Evolutionary conservation across 129 eudicot genomes (phyloP), one percentile per base, ranked within the genome.

Genomic region (Chrysanthemum seticuspe): DNA sequence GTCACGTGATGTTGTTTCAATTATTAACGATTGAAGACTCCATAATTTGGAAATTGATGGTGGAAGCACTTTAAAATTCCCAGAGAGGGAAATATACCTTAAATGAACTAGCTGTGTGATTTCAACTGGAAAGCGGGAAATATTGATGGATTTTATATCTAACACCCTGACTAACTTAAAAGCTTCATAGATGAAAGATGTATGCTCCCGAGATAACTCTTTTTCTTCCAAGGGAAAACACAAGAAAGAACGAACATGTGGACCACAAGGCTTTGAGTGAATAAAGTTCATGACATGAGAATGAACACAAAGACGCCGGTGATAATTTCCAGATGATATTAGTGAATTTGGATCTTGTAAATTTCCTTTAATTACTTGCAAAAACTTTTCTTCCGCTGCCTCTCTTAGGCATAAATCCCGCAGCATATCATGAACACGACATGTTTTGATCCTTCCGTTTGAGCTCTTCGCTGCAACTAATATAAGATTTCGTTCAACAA

Each of bases 231-330:
- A 45, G 2, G 81, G 62, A 54, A 87, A 83, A 58, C 86, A 83
- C 64, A 88, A 61, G 72, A 88, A 85, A 10, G 89, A 83, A 16
- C 96, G 96, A 40, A 84, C 88, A 12, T 79, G 91, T 16, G 86
- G 78, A 48, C 77, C 85, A 12, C 61, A 68, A 74, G 88, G 88
- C 82, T 69, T 83, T 6, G 87, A 78, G 57, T 70, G 68, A 36
- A 86, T 67, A 23, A 68, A 85, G 36, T 77, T 77, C 74, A 79
- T 70, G 44, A 83, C 81, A 52, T 81, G 78, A 0, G 87, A 88
- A 77, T 83, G 90, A 66, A 88, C 75, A 79, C 77, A 81, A 72
- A 83, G 80, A 12, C 85, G 88, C 4, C 87, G 87, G 55, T 55
- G 78, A 70, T 76, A 65, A 47, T 73, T 80, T 40, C 59, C 27